Conservation (phyloP, 129 eudicot genomes). For the Saposhnikovia divaricata region DNA sequence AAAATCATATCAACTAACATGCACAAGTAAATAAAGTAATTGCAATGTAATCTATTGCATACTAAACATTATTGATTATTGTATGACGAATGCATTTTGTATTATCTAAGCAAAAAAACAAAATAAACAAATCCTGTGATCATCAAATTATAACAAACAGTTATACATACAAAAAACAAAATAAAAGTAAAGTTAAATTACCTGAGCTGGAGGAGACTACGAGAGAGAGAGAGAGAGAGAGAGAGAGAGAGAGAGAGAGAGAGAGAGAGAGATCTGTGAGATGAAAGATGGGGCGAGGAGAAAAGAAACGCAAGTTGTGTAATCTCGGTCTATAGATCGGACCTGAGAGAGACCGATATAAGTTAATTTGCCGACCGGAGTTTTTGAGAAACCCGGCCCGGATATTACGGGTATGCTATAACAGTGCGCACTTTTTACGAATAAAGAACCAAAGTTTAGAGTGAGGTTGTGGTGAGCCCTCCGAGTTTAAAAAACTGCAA, state of each 20-base stretch:
- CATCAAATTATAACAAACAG: not conserved
- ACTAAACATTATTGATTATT: not conserved
- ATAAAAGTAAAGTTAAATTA: not conserved
- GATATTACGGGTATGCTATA: not conserved
- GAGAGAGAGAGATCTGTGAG: not conserved
- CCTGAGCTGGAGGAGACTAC: not conserved
- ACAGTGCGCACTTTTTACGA: too few species aligned
- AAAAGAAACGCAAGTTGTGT: not conserved
- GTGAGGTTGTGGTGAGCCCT: too few species aligned
- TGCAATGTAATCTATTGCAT: not conserved
- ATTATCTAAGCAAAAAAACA: not conserved
- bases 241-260: not conserved
- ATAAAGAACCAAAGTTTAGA: too few species aligned
- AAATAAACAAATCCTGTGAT: slow-evolving; percentile 1
- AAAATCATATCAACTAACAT: not conserved
- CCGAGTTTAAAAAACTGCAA: too few species aligned
- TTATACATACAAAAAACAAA: not conserved
- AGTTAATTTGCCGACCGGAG: slow-evolving; percentile 1
- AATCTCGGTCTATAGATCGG: not conserved
- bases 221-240: not conserved
- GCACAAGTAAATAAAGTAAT: not conserved
- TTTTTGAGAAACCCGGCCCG: not conserved
- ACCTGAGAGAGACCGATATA: slow-evolving; percentile 2
- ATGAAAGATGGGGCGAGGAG: not conserved
- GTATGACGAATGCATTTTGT: not conserved